Conservation (phyloP, 768 basidiomycete species). For the Lyophyllum semitale region DNA sequence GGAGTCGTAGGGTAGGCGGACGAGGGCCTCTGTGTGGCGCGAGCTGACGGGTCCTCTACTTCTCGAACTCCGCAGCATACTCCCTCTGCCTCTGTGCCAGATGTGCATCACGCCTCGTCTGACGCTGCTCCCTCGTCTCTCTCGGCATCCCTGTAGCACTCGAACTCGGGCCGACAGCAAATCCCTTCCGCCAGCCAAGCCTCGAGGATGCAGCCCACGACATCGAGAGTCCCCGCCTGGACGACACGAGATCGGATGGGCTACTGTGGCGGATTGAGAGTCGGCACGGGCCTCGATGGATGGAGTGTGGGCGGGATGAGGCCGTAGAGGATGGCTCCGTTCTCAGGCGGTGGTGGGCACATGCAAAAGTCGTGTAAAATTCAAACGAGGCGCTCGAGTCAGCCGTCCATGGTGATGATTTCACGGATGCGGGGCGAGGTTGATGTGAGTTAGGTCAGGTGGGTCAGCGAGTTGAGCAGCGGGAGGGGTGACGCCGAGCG, state of each 20-base stretch:
- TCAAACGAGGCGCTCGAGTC: constrained; percentile 95
- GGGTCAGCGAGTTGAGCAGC: constrained; percentile 86
- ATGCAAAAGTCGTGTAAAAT: constrained; percentile 89
- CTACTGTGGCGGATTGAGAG: constrained; percentile 70
- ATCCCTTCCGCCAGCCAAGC: constrained; percentile 90
- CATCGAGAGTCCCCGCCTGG: constrained; percentile 90
- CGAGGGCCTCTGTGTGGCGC: constrained; percentile 3
- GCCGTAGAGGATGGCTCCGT: constrained; percentile 75
- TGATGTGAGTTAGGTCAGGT: constrained; percentile 94
- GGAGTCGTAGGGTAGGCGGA: neutral
- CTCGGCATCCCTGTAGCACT: constrained; percentile 74
- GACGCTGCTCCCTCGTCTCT: constrained; percentile 74
- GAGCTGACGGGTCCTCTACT: constrained; percentile 41
- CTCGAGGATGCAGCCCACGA: constrained; percentile 92
- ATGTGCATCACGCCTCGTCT: constrained; percentile 59
- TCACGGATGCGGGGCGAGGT: constrained; percentile 98
- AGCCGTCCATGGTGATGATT: constrained; percentile 97
- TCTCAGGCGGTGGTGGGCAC: constrained; percentile 79
- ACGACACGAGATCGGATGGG: constrained; percentile 90
- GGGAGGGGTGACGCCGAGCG: constrained; percentile 49
- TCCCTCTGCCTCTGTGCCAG: constrained; percentile 60
- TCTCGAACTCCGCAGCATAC: constrained; percentile 58
- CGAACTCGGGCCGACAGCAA: constrained; percentile 80
- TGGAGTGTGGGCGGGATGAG: constrained; percentile 66
- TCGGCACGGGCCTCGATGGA: constrained; percentile 55